phyloP scores from a whole-genome alignment of 805 yeast genomes.

The Saccharomycopsis javanensis region DNA sequence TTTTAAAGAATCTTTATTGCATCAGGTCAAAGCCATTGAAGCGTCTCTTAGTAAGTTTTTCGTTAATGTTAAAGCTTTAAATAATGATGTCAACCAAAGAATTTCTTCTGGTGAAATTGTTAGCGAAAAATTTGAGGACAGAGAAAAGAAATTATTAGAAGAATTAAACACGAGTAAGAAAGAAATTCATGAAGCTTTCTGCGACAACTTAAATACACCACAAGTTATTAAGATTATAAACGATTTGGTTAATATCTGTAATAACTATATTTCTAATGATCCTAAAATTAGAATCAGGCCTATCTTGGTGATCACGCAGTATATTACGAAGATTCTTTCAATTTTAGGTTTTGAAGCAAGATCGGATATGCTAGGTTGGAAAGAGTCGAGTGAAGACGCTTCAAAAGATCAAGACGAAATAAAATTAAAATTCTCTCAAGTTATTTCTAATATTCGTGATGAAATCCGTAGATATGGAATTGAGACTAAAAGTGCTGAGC shows the following conservation, averaged over 20 bases:
- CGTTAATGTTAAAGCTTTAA: slow-evolving; percentile 75
- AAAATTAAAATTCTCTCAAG: slow-evolving; percentile 71
- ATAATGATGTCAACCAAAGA: slow-evolving; percentile 49
- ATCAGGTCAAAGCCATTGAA: slow-evolving; percentile 72
- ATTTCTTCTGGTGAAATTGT: slow-evolving; percentile 38
- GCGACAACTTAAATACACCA: slow-evolving; percentile 83
- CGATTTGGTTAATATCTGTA: slow-evolving; percentile 62
- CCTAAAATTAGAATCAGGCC: slow-evolving; percentile 53
- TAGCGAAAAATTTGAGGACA: slow-evolving; percentile 48
- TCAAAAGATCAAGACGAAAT: slow-evolving; percentile 45
- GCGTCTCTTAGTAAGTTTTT: slow-evolving; percentile 72
- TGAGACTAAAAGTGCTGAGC: slow-evolving; percentile 39
- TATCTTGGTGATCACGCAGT: slow-evolving; percentile 51
- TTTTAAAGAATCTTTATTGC: slow-evolving; percentile 71
- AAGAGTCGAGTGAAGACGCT: slow-evolving; percentile 26
- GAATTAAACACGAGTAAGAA: slow-evolving; percentile 43
- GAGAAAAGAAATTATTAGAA: slow-evolving; percentile 47
- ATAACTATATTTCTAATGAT: slow-evolving; percentile 58
- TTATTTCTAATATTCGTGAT: slow-evolving; percentile 74
- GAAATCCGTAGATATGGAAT: slow-evolving; percentile 68
- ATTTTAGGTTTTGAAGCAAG: slow-evolving; percentile 72
- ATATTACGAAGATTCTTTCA: slow-evolving; percentile 59
- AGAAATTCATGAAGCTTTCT: slow-evolving; percentile 65
- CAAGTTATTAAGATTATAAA: slow-evolving; percentile 53
- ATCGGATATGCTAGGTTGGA: slow-evolving; percentile 75